Base-by-base conservation (phyloP, 176 grass and related monocot genomes). In the Pharus latifolius region DNA sequence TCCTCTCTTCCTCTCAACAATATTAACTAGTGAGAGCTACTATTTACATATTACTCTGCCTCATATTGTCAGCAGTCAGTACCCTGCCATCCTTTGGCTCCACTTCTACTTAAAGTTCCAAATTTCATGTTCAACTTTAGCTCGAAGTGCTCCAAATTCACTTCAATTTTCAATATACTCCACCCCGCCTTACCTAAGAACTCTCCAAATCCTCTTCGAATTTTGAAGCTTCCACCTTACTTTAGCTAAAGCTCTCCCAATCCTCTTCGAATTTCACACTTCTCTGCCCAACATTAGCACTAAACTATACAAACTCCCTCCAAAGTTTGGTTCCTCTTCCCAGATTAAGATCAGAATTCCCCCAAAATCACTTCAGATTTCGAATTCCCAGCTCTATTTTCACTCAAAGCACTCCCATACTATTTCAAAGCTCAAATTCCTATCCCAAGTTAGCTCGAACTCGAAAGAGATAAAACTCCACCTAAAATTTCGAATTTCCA, bases 401-500 rank as follows among this genome's bases (percentile, higher is more conserved):
- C 46, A 22, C 27, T 55, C 3, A 18, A 63, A 53, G n/a, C 14
- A 18, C 13, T 37, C 71, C n/a, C 19, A 10, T 20, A 28, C 42
- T 32, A 25, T 2, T 27, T 35, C 1, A 15, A 45, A 37, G 9
- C 2, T 53, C 56, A 49, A 56, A 56, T 47, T 56, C 22, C 0
- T 11, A 3, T 57, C 14, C 29, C 7, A 54, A 18, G 0, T 16
- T 25, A 56, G n/a, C 41, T 50, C n/a, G 41, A 57, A 35, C 27
- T 16, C 1, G n/a, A n/a, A n/a, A n/a, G n/a, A n/a, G n/a, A n/a
- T 35, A 33, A 10, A 7, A 73, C 16, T 63, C 67, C 33, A 70
- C 30, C 35, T 73, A 7, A 73, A 73, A 85, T 41, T 74, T 29
- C 23, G 54, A 80, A 75, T 56, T 70, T 15, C 26, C 40, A 2